Evolutionary conservation across 768 basidiomycete genomes (phyloP), one percentile per base, ranked within the genome.

Genomic region (Mycena polygramma): DNA sequence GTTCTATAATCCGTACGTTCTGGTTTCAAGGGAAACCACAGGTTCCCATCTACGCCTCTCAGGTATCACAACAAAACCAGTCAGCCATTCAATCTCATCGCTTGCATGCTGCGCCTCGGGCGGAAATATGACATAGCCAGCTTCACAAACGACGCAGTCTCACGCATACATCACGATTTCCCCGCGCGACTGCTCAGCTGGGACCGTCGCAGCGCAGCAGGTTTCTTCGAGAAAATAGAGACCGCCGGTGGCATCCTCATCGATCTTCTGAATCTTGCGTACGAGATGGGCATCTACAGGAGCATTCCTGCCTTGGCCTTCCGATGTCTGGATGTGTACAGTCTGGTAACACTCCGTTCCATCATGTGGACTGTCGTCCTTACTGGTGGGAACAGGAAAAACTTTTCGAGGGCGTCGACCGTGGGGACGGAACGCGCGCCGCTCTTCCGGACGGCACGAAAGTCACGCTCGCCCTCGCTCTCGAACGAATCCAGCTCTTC

Each of bases 211-310:
- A 55, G 30, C 4, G 63, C 53, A 53, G 41, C 41, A 41, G 41
- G 41, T 2, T 41, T 53, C 26, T 53, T 63, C 10, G 61, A 63
- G 49, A 63, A 63, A 39, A 63, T 63, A 39, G 8, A 63, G 20
- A 37, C 49, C 4, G 15, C 61, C 5, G 8, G 30, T 22, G 61
- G 51, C 24, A 39, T 63, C 39, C 51, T 63, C 9, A 37, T 66
- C 46, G 64, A 66, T 49, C 55, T 57, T 35, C 55, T 66, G 30
- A 66, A 66, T 24, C 36, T 66, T 36, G 64, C 64, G 30, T 66
- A 66, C 17, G 64, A 66, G 26, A 51, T n/a, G 4, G 64, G 64
- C 37, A 51, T 66, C 4, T 57, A 66, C 37, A 66, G 46, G 15
- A 57, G 64, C 24, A 57, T 66, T 14, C 64, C 64, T 9, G 39